Evolutionary conservation across 192 early-diverging fungal genomes (phyloP).

Genomic region (Cladochytrium replicatum): DNA sequence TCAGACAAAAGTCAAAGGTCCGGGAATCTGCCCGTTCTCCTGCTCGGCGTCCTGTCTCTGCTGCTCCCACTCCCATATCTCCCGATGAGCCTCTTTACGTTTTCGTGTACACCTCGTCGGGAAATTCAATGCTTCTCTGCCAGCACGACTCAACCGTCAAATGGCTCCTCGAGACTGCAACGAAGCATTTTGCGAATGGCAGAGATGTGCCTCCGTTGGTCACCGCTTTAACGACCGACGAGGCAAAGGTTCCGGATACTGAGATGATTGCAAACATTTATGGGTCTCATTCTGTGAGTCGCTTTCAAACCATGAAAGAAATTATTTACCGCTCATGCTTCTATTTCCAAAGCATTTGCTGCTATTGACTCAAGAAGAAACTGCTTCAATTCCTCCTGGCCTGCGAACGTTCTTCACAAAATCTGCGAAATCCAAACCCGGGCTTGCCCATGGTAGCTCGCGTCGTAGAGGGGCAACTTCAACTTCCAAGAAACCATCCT

Average conservation of each 20-base stretch:
- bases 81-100: background rate
- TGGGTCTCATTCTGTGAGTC: background rate
- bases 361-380: slow-evolving; percentile 1
- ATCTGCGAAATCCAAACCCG: background rate
- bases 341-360: background rate
- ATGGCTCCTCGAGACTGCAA: slow-evolving; percentile 2
- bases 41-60: no score
- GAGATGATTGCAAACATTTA: slow-evolving; percentile 1
- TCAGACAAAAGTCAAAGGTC: no score
- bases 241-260: background rate
- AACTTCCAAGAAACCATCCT: background rate
- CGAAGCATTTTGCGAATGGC: background rate
- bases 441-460: background rate
- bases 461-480: background rate
- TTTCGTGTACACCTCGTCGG: background rate
- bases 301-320: background rate
- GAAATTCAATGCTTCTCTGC: background rate
- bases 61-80: no score
- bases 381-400: background rate
- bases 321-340: background rate
- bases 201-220: background rate
- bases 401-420: background rate
- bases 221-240: slow-evolving; percentile 1
- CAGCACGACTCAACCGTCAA: background rate
- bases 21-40: no score